Percentiles rank a stretch among this genome's conserved stretches.
Evolutionary conservation across 345 rosid genomes (phyloP).

Genomic region (Eucalyptus tenuipes): DNA sequence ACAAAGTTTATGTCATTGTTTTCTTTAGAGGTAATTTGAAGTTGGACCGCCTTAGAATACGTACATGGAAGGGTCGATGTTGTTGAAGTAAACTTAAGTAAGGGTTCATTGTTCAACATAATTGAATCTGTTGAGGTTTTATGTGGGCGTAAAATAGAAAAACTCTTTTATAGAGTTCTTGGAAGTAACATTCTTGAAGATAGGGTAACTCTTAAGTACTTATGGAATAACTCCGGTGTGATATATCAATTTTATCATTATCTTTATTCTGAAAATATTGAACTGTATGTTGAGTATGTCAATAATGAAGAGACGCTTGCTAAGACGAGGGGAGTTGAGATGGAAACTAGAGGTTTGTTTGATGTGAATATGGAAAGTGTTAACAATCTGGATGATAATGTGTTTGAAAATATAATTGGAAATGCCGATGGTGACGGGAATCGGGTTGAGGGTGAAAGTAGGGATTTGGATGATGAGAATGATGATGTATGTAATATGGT

Average conservation of each 20-base stretch:
- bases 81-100: neutral
- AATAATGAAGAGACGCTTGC: neutral
- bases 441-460: neutral
- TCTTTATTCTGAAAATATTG: neutral
- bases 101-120: neutral
- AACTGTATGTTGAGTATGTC: neutral
- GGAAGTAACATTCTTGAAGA: neutral
- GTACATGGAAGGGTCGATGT: neutral
- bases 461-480: neutral
- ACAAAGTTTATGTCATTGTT: neutral
- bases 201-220: fast-evolving
- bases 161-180: neutral
- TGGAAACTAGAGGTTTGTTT: neutral
- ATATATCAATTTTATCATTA: neutral
- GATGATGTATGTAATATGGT: too few species aligned
- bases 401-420: too few species aligned
- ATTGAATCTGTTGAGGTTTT: neutral
- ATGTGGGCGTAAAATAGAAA: neutral
- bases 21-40: neutral
- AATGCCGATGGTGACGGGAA: neutral
- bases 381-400: neutral
- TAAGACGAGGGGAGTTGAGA: neutral
- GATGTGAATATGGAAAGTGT: neutral
- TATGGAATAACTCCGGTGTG: neutral
- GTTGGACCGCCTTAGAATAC: neutral